phyloP scores from a whole-genome alignment of 2,329 filamentous ascomycete genomes.

The Rutstroemia sp. region DNA sequence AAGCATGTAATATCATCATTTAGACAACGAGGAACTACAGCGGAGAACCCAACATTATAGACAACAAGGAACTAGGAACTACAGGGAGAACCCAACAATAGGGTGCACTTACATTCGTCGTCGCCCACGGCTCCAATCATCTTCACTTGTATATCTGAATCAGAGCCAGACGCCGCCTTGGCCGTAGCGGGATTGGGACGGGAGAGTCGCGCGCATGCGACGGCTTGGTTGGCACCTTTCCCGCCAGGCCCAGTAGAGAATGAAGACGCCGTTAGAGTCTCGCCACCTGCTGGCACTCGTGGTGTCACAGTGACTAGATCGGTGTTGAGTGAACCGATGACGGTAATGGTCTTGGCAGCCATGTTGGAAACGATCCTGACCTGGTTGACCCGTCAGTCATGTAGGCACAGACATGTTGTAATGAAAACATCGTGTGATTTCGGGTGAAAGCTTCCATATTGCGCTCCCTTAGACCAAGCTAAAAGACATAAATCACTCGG shows the following conservation, averaged over 20 bases:
- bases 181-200: constrained; percentile 37
- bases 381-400: background rate
- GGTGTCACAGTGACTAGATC: constrained; percentile 86
- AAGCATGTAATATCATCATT: too few relatives aligned
- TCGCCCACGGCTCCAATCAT: constrained; percentile 69
- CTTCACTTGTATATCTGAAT: constrained; percentile 40
- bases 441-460: too few relatives aligned
- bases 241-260: constrained; percentile 81
- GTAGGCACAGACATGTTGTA: too few relatives aligned
- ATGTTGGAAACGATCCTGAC: constrained; percentile 11
- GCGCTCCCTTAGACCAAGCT: too few relatives aligned
- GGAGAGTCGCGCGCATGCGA: constrained; percentile 78
- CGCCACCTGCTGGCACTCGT: constrained; percentile 74
- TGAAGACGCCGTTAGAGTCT: constrained; percentile 74
- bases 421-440: too few relatives aligned
- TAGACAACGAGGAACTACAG: background rate
- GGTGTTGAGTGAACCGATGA: constrained; percentile 90
- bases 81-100: too few relatives aligned
- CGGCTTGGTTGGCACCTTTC: constrained; percentile 93
- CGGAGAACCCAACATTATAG: too few relatives aligned
- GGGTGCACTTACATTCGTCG: background rate
- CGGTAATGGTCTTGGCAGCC: constrained; percentile 49
- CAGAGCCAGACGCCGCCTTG: constrained; percentile 15
- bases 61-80: too few relatives aligned
- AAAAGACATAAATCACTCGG: too few relatives aligned